phyloP scores from a whole-genome alignment of 2,329 filamentous ascomycete species.

The Neonectria sp. region DNA sequence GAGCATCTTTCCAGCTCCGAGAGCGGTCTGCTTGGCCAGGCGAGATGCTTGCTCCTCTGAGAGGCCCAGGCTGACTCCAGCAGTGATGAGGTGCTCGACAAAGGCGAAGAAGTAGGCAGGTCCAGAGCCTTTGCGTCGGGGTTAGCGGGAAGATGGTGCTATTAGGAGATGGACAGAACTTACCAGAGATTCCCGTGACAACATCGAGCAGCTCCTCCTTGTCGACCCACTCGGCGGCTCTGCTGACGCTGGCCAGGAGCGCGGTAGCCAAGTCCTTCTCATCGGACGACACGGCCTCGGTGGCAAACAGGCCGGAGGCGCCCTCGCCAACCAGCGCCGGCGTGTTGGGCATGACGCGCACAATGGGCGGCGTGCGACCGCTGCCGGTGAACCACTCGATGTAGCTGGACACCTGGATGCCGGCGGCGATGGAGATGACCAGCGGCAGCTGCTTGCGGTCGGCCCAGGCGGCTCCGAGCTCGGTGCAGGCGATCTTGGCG shows the following conservation, averaged over 20 bases:
- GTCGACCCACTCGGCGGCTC: slow-evolving; percentile 65
- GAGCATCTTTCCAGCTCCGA: slow-evolving; percentile 67
- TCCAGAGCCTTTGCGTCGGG: slow-evolving; percentile 57
- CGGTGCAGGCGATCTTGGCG: slow-evolving; percentile 61
- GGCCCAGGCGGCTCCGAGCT: slow-evolving; percentile 60
- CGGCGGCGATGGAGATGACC: slow-evolving; percentile 65
- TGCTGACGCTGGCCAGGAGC: slow-evolving; percentile 63
- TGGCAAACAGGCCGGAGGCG: slow-evolving; percentile 63
- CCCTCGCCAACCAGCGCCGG: slow-evolving; percentile 66
- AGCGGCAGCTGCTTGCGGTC: slow-evolving; percentile 55
- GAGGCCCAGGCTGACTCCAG: slow-evolving; percentile 61
- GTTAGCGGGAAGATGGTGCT: neutral
- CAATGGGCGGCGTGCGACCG: slow-evolving; percentile 58
- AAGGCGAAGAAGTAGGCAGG: slow-evolving; percentile 69
- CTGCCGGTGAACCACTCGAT: slow-evolving; percentile 58
- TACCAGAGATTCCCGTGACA: slow-evolving; percentile 65
- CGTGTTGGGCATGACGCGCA: slow-evolving; percentile 69
- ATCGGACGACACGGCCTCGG: slow-evolving; percentile 56
- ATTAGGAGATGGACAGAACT: slow-evolving; percentile 25
- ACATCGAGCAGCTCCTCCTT: slow-evolving; percentile 65
- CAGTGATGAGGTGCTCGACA: slow-evolving; percentile 65
- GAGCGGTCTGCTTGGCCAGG: slow-evolving; percentile 65
- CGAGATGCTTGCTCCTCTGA: slow-evolving; percentile 64
- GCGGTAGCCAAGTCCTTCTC: slow-evolving; percentile 60
- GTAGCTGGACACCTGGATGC: slow-evolving; percentile 62